Evolutionary conservation across 257 asterid genomes (phyloP).

Genomic region (Coffea canephora): DNA sequence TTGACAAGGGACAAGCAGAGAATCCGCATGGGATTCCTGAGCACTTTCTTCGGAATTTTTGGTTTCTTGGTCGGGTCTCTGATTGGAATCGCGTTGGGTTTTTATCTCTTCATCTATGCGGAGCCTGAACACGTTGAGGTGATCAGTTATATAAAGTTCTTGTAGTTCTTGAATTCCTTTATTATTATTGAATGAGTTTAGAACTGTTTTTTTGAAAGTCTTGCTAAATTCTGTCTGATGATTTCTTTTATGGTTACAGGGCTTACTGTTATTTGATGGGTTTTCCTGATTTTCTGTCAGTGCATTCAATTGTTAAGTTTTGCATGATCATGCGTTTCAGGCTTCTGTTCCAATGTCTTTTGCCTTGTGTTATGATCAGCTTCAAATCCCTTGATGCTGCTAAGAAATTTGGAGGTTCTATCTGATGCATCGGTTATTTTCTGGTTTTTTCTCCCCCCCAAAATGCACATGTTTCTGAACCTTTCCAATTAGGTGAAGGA

Average conservation of each 20-base stretch:
- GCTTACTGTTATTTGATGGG: not conserved
- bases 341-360: not conserved
- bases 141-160: constrained; percentile 9
- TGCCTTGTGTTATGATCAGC: not conserved
- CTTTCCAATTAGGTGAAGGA: not conserved
- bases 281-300: not conserved
- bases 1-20: not conserved
- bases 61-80: constrained; percentile 71
- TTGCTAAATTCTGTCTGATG: not conserved
- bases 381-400: not conserved
- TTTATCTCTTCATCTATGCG: constrained; percentile 60
- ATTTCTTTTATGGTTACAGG: not conserved
- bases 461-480: no score
- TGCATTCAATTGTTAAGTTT: not conserved
- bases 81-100: constrained; percentile 66
- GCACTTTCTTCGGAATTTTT: constrained; percentile 65
- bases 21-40: constrained; percentile 54
- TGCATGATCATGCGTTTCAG: not conserved
- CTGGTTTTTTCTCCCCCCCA: no score
- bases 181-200: constrained; percentile 9
- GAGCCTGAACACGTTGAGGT: constrained; percentile 59
- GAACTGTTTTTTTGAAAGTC: not conserved
- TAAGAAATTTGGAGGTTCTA: not conserved
- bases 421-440: not conserved
- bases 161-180: not conserved